phyloP scores from a whole-genome alignment of 805 yeast genomes.

The Sporopachydermia lactativora region DNA sequence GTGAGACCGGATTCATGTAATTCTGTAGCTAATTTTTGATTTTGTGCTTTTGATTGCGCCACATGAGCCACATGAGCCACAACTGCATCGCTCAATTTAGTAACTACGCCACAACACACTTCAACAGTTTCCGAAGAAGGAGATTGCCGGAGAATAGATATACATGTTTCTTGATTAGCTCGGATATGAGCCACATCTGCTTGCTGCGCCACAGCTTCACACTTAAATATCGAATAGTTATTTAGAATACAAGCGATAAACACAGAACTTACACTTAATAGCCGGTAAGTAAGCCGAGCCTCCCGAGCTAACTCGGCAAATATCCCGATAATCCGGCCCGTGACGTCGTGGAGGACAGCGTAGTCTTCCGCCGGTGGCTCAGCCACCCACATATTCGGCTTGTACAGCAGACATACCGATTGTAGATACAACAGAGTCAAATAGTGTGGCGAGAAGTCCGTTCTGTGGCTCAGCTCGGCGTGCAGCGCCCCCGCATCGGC shows the following conservation, averaged over 20 bases:
- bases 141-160: not conserved
- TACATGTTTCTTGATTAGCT: not conserved
- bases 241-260: not conserved
- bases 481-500: not conserved
- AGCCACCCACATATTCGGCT: not conserved
- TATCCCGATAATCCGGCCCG: not conserved
- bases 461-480: not conserved
- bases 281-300: not conserved
- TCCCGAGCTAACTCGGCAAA: not conserved
- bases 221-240: constrained; percentile 1
- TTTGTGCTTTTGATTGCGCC: not conserved
- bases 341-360: not conserved
- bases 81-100: not conserved
- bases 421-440: not conserved
- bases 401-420: not conserved
- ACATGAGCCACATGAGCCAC: not conserved
- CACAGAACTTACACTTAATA: not conserved
- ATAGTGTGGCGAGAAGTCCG: not conserved
- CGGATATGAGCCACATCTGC: not conserved
- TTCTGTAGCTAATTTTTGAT: not conserved
- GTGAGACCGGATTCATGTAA: not conserved
- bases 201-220: not conserved
- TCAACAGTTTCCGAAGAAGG: not conserved
- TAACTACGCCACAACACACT: not conserved
- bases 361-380: not conserved